Evolutionary conservation across 2,329 filamentous ascomycete species (phyloP).

Genomic region (Colletotrichum orchidophilum): DNA sequence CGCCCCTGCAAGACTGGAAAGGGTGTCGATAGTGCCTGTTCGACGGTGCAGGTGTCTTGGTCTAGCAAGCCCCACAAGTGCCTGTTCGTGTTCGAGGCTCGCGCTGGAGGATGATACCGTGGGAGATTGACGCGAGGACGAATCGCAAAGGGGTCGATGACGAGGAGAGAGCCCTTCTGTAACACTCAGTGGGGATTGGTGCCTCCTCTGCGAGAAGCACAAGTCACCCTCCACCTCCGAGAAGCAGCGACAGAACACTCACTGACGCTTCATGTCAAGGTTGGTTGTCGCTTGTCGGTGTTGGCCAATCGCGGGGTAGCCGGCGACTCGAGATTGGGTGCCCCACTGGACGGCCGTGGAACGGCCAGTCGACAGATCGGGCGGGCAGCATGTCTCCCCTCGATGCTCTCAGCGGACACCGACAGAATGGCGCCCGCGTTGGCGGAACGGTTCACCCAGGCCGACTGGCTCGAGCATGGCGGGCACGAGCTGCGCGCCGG

Average conservation of each 20-base stretch:
- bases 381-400: neutral
- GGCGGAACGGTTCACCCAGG: neutral
- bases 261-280: slow-evolving; percentile 14
- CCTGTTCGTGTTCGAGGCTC: neutral
- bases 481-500: neutral
- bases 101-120: no score
- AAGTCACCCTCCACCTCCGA: neutral
- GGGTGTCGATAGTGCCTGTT: no score
- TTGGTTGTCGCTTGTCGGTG: neutral
- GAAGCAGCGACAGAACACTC: neutral
- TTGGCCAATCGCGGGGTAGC: neutral
- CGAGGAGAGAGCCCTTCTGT: neutral
- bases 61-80: neutral
- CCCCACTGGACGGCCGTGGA: neutral
- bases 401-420: neutral
- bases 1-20: no score
- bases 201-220: neutral
- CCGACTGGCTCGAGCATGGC: neutral
- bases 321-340: neutral
- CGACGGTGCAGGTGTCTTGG: neutral
- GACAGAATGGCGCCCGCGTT: neutral
- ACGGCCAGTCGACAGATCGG: neutral
- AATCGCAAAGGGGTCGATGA: neutral
- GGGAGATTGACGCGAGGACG: no score
- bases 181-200: neutral